Evolutionary conservation across 495 filamentous ascomycete genomes (phyloP).

Genomic region (Margaritispora aquatica): DNA sequence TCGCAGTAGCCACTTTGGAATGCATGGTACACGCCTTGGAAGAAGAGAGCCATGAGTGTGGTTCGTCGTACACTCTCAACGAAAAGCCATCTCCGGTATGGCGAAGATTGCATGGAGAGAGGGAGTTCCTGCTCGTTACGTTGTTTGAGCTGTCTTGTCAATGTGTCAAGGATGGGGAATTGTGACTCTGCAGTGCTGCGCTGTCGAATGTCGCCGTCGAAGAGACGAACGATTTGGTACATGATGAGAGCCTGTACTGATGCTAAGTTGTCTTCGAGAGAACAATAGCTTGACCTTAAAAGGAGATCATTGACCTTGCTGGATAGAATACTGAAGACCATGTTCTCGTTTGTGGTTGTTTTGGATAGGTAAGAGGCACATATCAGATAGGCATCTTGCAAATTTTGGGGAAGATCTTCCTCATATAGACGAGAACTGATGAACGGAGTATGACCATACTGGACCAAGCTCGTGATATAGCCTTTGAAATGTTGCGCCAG

Average conservation of each 20-base stretch:
- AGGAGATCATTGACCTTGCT: background rate
- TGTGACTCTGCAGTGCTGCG: constrained; percentile 37
- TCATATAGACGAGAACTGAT: constrained; percentile 1
- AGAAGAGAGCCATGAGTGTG: constrained; percentile 6
- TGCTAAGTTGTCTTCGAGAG: constrained; percentile 1
- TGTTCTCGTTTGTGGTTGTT: background rate
- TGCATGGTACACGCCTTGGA: background rate
- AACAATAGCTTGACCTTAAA: background rate
- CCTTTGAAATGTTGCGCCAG: background rate
- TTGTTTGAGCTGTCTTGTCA: constrained; percentile 2
- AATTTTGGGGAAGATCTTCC: background rate
- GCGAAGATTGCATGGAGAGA: background rate
- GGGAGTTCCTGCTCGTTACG: background rate
- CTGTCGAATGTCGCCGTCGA: constrained; percentile 49
- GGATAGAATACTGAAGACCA: background rate
- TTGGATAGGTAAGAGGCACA: constrained; percentile 1
- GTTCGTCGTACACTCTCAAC: constrained; percentile 13
- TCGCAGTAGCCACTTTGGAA: constrained; percentile 3
- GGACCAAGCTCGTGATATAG: background rate
- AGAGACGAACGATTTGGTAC: constrained; percentile 50
- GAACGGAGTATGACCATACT: constrained; percentile 3
- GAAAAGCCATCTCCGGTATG: constrained; percentile 7
- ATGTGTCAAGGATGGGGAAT: constrained; percentile 1
- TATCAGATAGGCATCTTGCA: constrained; percentile 6
- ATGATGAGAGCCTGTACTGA: constrained; percentile 38